phyloP scores from a whole-genome alignment of 73 alveolate genomes.

The Paramecium sexaurelia region DNA sequence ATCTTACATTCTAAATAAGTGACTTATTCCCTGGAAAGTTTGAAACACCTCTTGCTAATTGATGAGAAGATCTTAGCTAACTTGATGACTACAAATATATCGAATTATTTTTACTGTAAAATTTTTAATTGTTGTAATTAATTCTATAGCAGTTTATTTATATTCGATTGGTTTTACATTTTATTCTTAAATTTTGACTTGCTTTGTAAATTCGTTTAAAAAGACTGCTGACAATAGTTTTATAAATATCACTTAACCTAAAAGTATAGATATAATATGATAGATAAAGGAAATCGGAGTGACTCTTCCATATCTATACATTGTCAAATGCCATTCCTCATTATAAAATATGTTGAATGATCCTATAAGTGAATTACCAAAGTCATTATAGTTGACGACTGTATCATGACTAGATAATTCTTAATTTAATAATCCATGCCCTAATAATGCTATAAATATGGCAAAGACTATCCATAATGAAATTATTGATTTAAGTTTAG shows the following conservation, averaged over 20 bases:
- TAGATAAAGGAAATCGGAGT: neutral
- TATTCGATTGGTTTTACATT: conserved; percentile 17
- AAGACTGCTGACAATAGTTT: conserved; percentile 9
- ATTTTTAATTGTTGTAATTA: neutral
- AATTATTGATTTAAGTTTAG: conserved; percentile 1
- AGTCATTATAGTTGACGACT: neutral
- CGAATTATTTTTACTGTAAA: neutral
- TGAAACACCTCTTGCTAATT: neutral
- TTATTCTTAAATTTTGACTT: conserved; percentile 19
- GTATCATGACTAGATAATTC: conserved; percentile 17
- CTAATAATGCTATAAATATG: neutral
- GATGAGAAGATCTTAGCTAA: neutral
- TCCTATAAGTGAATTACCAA: neutral
- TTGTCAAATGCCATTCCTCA: conserved; percentile 53
- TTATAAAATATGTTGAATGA: conserved; percentile 28
- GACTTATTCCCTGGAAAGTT: conserved; percentile 11
- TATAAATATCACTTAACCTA: conserved; percentile 5
- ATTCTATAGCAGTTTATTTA: neutral
- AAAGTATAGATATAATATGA: neutral
- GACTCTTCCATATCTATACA: conserved; percentile 31
- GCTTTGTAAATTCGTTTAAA: conserved; percentile 22
- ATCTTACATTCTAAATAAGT: neutral
- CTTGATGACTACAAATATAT: neutral
- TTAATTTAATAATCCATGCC: neutral
- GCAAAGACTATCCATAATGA: neutral